Base-by-base conservation (phyloP, 202 grass and related monocot species). In the Hordeum pubiflorum region DNA sequence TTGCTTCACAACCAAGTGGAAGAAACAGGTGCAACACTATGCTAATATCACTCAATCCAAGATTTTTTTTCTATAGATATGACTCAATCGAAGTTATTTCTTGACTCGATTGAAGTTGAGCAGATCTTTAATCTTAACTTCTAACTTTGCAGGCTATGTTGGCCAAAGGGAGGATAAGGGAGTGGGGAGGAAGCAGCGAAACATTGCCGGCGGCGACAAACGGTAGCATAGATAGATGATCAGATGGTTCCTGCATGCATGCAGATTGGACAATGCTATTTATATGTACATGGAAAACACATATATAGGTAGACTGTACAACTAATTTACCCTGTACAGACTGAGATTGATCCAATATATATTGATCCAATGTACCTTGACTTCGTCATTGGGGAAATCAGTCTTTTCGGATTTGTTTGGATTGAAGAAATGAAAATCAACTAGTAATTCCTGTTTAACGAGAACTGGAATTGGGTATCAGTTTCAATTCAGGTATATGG, bases 1-100 rank as follows among this genome's bases (percentile, higher is more conserved):
- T 27, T 91, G 87, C 2, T 86, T 77, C 67, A 92, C 79, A 83
- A 99, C 97, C 9, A 91, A 93, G 73, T 99, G 97, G 97, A 86
- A 99, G 36, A 93, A 83, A 69, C 88, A 99, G 96, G 96, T 98
- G 44, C 29, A 7, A 24, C 46, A 24, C 37, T 18, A 52, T 38
- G 27, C 26, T 38, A 31, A 74, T 3, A 20, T 55, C 50, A 55
- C 50, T 20, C 50, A 20, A 55, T 55, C 15, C 17, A 20, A 54
- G 6, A 54, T 54, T 54, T 48, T 17, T 46, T 15, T 40, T 54
- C 6, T 54, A 18, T 54, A 54, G 15, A 26, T 26, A 26, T 26
- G 24, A 54, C 14, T 48, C 14, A 2, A 17, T 17, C 44, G 14
- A 48, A 50, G 15, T 50, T 50, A 18, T 50, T 50, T 18, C 46